Conservation (phyloP, 352 stramenopile genomes). For the Elongisporangium prolatum region DNA sequence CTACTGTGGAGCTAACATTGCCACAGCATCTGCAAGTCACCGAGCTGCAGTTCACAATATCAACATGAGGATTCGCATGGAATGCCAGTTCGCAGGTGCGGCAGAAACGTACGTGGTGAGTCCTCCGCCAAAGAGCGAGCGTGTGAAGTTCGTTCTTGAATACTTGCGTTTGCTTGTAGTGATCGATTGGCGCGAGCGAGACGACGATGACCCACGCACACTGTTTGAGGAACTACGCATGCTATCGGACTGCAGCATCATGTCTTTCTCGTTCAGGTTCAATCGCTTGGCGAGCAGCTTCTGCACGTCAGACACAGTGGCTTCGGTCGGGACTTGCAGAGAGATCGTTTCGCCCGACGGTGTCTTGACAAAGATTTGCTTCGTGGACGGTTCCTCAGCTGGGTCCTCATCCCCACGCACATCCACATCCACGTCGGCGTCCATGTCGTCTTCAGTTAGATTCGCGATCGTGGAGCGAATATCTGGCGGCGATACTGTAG, state of each 20-base stretch:
- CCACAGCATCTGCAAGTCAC: slow-evolving; percentile 43
- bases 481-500: neutral
- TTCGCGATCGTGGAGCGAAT: neutral
- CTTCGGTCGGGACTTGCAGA: slow-evolving; percentile 39
- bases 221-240: slow-evolving; percentile 10
- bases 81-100: neutral
- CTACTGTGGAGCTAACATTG: slow-evolving; percentile 43
- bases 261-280: slow-evolving; percentile 47
- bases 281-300: slow-evolving; percentile 47
- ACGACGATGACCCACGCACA: slow-evolving; percentile 1
- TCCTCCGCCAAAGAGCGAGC: slow-evolving; percentile 47
- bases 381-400: slow-evolving; percentile 23
- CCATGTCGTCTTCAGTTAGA: neutral
- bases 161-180: slow-evolving; percentile 18
- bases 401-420: slow-evolving; percentile 5
- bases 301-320: slow-evolving; percentile 48
- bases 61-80: neutral
- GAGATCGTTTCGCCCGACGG: slow-evolving; percentile 56
- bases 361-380: slow-evolving; percentile 65
- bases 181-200: slow-evolving; percentile 1
- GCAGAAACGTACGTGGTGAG: slow-evolving; percentile 39
- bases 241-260: slow-evolving; percentile 30
- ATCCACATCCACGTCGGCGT: neutral
- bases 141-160: slow-evolving; percentile 56
- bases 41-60: slow-evolving; percentile 13